These are phyloP conservation scores for Schizosaccharomyces osmophilus DNA, from an alignment of 805 yeast species.

Conservation along the genomic window DNA sequence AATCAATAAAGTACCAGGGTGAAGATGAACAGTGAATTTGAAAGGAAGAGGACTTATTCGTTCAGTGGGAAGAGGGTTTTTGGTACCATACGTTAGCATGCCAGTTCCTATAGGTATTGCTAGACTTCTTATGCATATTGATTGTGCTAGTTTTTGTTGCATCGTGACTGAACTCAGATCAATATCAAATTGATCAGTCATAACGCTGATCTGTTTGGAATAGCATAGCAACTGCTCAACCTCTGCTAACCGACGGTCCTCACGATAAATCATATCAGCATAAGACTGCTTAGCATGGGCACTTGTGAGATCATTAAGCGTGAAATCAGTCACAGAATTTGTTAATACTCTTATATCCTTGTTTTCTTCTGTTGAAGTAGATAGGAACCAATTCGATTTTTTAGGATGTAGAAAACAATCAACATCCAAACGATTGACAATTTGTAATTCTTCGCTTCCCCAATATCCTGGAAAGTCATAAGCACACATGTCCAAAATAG, in stretches of 20 bases:
- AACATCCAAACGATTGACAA: conserved; percentile 49
- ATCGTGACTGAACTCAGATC: conserved; percentile 20
- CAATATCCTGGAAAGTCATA: conserved; percentile 23
- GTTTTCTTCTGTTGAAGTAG: conserved; percentile 4
- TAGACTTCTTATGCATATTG: conserved; percentile 45
- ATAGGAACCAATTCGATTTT: conserved; percentile 7
- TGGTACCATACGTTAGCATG: conserved; percentile 39
- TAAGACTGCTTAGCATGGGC: conserved; percentile 37
- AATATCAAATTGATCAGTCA: conserved; percentile 17
- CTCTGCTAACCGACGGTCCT: conserved; percentile 60
- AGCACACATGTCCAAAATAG: conserved; percentile 22
- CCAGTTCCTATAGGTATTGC: conserved; percentile 61
- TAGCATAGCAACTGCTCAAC: conserved; percentile 48
- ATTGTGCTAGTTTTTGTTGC: conserved; percentile 26
- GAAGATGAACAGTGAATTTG: conserved; percentile 38
- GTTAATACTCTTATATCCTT: conserved; percentile 18
- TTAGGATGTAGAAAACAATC: conserved; percentile 10
- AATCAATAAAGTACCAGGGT: conserved; percentile 44
- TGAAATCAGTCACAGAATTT: conserved; percentile 9
- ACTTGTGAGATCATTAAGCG: conserved; percentile 11
- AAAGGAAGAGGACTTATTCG: conserved; percentile 55
- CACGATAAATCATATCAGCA: conserved; percentile 47
- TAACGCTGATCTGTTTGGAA: conserved; percentile 31
- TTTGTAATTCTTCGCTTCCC: conserved; percentile 21
- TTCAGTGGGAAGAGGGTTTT: conserved; percentile 64